Evolutionary conservation across 1,284 basidiomycete genomes (phyloP).

Genomic region (Psilocybe mexicana): DNA sequence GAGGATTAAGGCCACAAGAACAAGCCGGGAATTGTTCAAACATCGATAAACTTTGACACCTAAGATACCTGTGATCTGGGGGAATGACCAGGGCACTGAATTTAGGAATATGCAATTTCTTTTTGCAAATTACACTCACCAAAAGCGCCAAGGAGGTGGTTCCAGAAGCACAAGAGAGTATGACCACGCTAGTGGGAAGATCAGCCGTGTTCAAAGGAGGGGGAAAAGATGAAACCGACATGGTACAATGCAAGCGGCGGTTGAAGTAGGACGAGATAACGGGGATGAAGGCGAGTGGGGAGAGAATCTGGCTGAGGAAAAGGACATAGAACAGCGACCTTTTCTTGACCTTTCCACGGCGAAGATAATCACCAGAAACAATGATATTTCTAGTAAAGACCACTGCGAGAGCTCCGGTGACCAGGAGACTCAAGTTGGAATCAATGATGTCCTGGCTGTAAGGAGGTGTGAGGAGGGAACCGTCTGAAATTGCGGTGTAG

Average conservation of each 20-base stretch:
- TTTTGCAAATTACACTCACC: constrained; percentile 32
- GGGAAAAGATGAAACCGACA: constrained; percentile 26
- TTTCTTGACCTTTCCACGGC: constrained; percentile 59
- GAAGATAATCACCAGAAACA: constrained; percentile 51
- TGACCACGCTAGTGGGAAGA: constrained; percentile 37
- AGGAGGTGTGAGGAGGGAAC: constrained; percentile 56
- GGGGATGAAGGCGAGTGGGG: constrained; percentile 45
- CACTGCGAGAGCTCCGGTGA: constrained; percentile 49
- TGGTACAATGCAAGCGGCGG: constrained; percentile 34
- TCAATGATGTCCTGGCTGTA: constrained; percentile 43
- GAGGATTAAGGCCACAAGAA: constrained; percentile 42
- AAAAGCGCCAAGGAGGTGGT: constrained; percentile 47
- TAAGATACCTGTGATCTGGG: constrained; percentile 61
- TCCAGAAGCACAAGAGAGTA: constrained; percentile 36
- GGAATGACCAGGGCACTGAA: not conserved
- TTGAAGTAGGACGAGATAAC: constrained; percentile 49
- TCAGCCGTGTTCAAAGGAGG: constrained; percentile 5
- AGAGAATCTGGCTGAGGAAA: constrained; percentile 57
- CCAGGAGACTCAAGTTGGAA: constrained; percentile 47
- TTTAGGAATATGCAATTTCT: constrained; percentile 1
- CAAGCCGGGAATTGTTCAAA: constrained; percentile 54
- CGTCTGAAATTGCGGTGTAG: constrained; percentile 53
- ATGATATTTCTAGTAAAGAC: constrained; percentile 58
- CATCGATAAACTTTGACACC: constrained; percentile 70
- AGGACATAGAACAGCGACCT: constrained; percentile 59